Evolutionary conservation across 495 filamentous ascomycete species (phyloP).

Genomic region (Penicillium chermesinum): DNA sequence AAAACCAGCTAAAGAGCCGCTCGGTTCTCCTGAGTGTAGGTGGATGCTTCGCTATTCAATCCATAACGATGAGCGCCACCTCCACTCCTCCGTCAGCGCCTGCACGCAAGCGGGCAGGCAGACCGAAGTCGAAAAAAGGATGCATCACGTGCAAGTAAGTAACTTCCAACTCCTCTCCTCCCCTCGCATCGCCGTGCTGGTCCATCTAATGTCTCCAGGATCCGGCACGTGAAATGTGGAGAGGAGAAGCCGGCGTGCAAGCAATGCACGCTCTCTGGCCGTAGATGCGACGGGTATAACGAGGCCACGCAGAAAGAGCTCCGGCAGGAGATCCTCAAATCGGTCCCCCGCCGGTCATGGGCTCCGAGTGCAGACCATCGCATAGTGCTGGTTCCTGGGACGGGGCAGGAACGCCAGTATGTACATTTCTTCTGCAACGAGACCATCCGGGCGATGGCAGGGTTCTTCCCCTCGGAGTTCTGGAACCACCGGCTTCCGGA

Average conservation of each 20-base stretch:
- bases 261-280: conserved; percentile 42
- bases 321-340: neutral
- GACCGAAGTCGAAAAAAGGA: neutral
- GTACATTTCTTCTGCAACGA: conserved; percentile 21
- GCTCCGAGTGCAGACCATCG: conserved; percentile 4
- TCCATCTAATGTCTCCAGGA: conserved; percentile 29
- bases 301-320: conserved; percentile 7
- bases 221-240: conserved; percentile 48
- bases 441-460: conserved; percentile 36
- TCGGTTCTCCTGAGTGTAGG: neutral
- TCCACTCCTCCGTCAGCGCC: neutral
- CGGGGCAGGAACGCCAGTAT: conserved; percentile 18
- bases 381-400: conserved; percentile 17
- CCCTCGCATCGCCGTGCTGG: neutral
- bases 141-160: conserved; percentile 5
- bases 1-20: neutral
- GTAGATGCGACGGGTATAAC: conserved; percentile 40
- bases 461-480: conserved; percentile 57
- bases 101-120: neutral
- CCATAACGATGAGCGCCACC: neutral
- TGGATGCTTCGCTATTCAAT: neutral
- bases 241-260: conserved; percentile 43
- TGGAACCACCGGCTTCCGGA: conserved; percentile 52
- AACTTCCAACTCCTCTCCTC: neutral
- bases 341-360: neutral